These are phyloP conservation scores for Nephelium lappaceum DNA, from an alignment of 345 rosid genomes.

Conservation along the genomic window DNA sequence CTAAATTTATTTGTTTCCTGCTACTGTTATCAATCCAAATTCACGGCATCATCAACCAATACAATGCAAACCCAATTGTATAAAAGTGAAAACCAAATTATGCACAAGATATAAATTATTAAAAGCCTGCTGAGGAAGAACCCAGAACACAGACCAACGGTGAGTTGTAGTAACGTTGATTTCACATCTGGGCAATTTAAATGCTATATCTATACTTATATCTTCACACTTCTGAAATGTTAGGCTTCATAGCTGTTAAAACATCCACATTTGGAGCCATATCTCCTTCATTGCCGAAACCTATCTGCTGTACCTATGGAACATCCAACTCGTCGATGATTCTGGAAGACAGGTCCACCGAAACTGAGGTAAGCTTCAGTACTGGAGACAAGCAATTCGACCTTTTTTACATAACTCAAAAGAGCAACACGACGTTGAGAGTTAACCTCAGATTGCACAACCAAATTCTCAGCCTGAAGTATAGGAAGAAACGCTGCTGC, in stretches of 20 bases:
- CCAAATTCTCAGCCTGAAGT: constrained; percentile 30
- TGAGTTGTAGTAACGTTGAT: constrained; percentile 41
- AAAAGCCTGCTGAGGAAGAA: constrained; percentile 88
- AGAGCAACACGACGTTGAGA: constrained; percentile 31
- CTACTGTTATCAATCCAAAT: too few relatives aligned
- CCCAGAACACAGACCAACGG: constrained; percentile 79
- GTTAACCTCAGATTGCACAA: constrained; percentile 26
- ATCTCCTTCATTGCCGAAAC: constrained; percentile 69
- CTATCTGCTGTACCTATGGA: constrained; percentile 54
- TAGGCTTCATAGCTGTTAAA: constrained; percentile 94
- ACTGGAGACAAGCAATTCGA: constrained; percentile 47
- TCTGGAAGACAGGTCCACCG: constrained; percentile 56
- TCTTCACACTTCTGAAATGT: constrained; percentile 12
- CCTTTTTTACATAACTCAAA: constrained; percentile 27
- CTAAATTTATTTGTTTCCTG: too few relatives aligned
- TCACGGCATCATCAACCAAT: too few relatives aligned
- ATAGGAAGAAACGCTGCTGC: constrained; percentile 34
- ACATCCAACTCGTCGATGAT: constrained; percentile 42
- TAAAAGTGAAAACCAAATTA: too few relatives aligned
- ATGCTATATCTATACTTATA: constrained; percentile 21
- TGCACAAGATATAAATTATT: constrained; percentile 82
- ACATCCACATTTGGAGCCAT: constrained; percentile 80
- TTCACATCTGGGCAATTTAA: constrained; percentile 13
- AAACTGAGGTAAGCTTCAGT: constrained; percentile 47
- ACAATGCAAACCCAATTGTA: too few relatives aligned